These are phyloP conservation scores for Aspergillus alliaceus DNA, from an alignment of 2,329 filamentous ascomycete genomes.

Conservation along the genomic window DNA sequence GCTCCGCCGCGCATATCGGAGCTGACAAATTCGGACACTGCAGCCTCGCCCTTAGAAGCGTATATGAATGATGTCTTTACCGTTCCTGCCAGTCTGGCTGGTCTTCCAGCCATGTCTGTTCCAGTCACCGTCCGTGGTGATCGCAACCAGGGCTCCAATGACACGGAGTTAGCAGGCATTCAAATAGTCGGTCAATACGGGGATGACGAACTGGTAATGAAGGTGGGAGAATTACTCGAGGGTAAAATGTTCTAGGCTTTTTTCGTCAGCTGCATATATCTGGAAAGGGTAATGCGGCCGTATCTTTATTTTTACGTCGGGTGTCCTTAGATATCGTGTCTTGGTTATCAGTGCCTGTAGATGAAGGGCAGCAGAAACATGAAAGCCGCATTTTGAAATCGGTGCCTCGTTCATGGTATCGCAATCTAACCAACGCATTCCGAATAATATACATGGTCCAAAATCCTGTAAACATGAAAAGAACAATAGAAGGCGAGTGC, in stretches of 20 bases:
- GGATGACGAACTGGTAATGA: conserved; percentile 44
- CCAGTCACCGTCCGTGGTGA: conserved; percentile 54
- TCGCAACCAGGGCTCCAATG: conserved; percentile 3
- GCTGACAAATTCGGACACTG: conserved; percentile 39
- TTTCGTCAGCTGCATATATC: too few relatives aligned
- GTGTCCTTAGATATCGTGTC: too few relatives aligned
- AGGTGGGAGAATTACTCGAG: conserved; percentile 39
- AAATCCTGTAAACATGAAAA: not conserved
- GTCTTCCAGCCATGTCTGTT: conserved; percentile 83
- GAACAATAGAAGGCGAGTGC: not conserved
- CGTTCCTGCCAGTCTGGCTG: conserved; percentile 89
- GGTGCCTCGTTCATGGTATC: not conserved
- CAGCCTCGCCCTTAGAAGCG: conserved; percentile 60
- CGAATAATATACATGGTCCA: not conserved
- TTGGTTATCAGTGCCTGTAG: not conserved
- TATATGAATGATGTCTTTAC: conserved; percentile 97
- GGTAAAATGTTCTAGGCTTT: conserved; percentile 13
- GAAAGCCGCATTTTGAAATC: not conserved
- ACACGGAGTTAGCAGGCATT: conserved; percentile 37
- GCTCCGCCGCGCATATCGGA: conserved; percentile 66
- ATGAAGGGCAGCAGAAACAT: not conserved
- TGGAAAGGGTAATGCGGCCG: too few relatives aligned
- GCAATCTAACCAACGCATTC: not conserved
- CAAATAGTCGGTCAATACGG: conserved; percentile 51
- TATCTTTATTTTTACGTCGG: too few relatives aligned